Evolutionary conservation across 2,329 filamentous ascomycete species (phyloP).

Genomic region (Fonsecaea monophora): DNA sequence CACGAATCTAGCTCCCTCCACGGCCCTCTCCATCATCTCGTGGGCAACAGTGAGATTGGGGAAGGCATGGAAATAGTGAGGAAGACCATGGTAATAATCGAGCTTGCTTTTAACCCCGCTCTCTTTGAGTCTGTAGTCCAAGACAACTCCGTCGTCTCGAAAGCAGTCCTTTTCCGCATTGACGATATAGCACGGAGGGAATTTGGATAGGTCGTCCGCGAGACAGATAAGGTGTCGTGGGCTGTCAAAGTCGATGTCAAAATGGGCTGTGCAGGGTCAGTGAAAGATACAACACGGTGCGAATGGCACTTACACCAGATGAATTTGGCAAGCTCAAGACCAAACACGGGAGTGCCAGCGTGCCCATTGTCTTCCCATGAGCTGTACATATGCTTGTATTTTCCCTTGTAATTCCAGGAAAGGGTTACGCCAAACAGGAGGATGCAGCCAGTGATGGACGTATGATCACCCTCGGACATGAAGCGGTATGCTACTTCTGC

Average conservation of each 20-base stretch:
- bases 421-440: constrained; percentile 32
- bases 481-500: constrained; percentile 34
- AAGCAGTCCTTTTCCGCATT: constrained; percentile 44
- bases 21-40: constrained; percentile 34
- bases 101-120: constrained; percentile 54
- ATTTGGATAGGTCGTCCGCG: constrained; percentile 34
- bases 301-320: constrained; percentile 35
- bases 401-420: constrained; percentile 34
- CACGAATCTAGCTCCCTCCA: constrained; percentile 34
- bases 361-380: constrained; percentile 36
- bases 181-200: constrained; percentile 35
- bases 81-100: constrained; percentile 53
- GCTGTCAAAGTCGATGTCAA: constrained; percentile 32
- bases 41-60: constrained; percentile 29
- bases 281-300: not conserved
- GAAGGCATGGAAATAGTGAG: constrained; percentile 47
- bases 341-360: constrained; percentile 29
- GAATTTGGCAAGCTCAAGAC: constrained; percentile 31
- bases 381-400: constrained; percentile 33
- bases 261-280: constrained; percentile 27
- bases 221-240: constrained; percentile 32
- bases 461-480: constrained; percentile 30
- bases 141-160: constrained; percentile 61
- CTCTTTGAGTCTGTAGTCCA: constrained; percentile 56
- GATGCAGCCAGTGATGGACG: constrained; percentile 29